Conservation (phyloP, 1,139 yeast species). For the Arxiozyma bovina region DNA sequence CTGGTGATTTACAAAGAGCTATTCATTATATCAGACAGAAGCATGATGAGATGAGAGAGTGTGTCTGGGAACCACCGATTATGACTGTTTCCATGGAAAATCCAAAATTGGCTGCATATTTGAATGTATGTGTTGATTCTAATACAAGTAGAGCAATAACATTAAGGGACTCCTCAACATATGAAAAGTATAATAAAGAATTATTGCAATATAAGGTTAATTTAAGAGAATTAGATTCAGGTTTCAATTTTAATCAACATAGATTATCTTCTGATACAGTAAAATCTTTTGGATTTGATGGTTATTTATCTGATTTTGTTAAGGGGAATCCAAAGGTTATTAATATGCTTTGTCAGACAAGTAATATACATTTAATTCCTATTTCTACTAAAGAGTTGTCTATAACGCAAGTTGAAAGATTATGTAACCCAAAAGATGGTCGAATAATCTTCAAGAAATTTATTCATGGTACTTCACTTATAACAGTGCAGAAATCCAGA, state of each 20-base stretch:
- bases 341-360: slow-evolving; percentile 58
- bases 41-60: slow-evolving; percentile 33
- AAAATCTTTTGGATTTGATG: slow-evolving; percentile 59
- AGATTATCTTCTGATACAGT: slow-evolving; percentile 34
- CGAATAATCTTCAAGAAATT: slow-evolving; percentile 45
- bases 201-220: slow-evolving; percentile 38
- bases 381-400: slow-evolving; percentile 41
- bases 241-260: slow-evolving; percentile 14
- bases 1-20: slow-evolving; percentile 34
- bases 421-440: slow-evolving; percentile 31
- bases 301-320: slow-evolving; percentile 62
- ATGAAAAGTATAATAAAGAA: slow-evolving; percentile 35
- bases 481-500: slow-evolving; percentile 47
- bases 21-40: slow-evolving; percentile 33
- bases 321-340: slow-evolving; percentile 70
- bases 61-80: slow-evolving; percentile 69
- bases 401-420: slow-evolving; percentile 35
- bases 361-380: slow-evolving; percentile 56
- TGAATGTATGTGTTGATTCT: slow-evolving; percentile 51
- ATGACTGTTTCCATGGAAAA: slow-evolving; percentile 52
- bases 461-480: slow-evolving; percentile 50
- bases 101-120: slow-evolving; percentile 41
- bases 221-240: slow-evolving; percentile 37
- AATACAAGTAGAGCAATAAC: slow-evolving; percentile 52
- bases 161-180: slow-evolving; percentile 37